phyloP scores from a whole-genome alignment of 2,329 filamentous ascomycete genomes.

The Pleoardoris graminearum region DNA sequence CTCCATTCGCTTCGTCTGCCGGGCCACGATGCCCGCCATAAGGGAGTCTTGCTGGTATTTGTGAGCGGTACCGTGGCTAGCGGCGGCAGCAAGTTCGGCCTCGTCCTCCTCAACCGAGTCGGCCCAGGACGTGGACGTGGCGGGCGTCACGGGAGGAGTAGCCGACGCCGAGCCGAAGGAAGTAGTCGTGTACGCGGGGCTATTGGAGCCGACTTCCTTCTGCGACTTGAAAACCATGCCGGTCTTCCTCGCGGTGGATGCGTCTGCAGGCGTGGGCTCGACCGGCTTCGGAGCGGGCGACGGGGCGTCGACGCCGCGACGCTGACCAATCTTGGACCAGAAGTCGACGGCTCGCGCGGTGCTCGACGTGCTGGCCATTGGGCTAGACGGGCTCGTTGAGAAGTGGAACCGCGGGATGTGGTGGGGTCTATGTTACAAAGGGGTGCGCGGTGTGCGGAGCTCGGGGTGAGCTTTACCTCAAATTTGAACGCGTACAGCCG shows the following conservation, averaged over 20 bases:
- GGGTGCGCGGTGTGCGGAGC: background rate
- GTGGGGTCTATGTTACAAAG: background rate
- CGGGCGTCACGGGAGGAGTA: background rate
- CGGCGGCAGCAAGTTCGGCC: background rate
- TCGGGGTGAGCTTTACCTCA: background rate
- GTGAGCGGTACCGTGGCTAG: background rate
- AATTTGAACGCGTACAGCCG: too few species aligned
- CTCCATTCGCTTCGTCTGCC: background rate
- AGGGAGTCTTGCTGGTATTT: background rate
- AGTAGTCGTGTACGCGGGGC: background rate
- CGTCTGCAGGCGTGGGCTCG: background rate
- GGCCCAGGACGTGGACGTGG: background rate
- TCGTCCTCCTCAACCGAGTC: constrained; percentile 1
- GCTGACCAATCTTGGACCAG: background rate
- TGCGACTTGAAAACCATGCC: background rate
- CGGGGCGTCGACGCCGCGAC: background rate
- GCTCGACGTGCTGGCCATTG: background rate
- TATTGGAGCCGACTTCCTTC: background rate
- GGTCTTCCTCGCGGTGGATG: background rate
- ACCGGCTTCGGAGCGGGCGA: background rate
- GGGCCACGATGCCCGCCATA: background rate
- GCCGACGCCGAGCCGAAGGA: background rate
- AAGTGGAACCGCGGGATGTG: background rate
- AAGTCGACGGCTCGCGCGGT: background rate
- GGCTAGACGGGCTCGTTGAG: background rate